phyloP scores from a whole-genome alignment of 2,329 filamentous ascomycete species.

The Aspergillus terreus region DNA sequence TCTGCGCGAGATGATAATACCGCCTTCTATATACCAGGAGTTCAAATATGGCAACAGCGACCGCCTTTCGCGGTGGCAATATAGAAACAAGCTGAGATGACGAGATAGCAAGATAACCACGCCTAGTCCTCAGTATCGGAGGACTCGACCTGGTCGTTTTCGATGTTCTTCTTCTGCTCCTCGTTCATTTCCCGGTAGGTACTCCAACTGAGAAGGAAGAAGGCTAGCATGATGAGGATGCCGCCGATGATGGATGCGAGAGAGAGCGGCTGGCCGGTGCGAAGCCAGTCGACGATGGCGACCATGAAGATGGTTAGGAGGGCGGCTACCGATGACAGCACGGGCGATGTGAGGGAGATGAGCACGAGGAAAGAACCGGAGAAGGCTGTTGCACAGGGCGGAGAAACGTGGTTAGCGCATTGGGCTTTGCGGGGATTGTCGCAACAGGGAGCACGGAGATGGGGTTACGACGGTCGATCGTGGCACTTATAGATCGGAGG shows the following conservation, averaged over 20 bases:
- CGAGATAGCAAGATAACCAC: conserved; percentile 21
- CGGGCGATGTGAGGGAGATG: conserved; percentile 87
- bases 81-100: neutral
- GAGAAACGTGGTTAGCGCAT: neutral
- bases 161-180: conserved; percentile 61
- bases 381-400: conserved; percentile 53
- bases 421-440: neutral
- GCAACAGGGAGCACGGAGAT: neutral
- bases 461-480: no score
- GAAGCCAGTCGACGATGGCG: conserved; percentile 81
- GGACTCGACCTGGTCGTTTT: conserved; percentile 40
- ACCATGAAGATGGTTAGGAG: conserved; percentile 96
- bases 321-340: conserved; percentile 86
- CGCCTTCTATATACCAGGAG: neutral
- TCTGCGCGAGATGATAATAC: neutral
- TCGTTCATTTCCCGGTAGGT: conserved; percentile 92
- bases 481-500: neutral
- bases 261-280: conserved; percentile 73
- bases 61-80: neutral
- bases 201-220: conserved; percentile 81
- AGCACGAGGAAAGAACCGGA: conserved; percentile 89
- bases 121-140: conserved; percentile 26
- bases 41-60: neutral
- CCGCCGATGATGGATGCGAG: conserved; percentile 77
- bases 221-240: conserved; percentile 79